Percentiles rank a stretch among this genome's conserved stretches.
Evolutionary conservation across 2,329 filamentous ascomycete species (phyloP).

Genomic region (Beauveria medogensis): DNA sequence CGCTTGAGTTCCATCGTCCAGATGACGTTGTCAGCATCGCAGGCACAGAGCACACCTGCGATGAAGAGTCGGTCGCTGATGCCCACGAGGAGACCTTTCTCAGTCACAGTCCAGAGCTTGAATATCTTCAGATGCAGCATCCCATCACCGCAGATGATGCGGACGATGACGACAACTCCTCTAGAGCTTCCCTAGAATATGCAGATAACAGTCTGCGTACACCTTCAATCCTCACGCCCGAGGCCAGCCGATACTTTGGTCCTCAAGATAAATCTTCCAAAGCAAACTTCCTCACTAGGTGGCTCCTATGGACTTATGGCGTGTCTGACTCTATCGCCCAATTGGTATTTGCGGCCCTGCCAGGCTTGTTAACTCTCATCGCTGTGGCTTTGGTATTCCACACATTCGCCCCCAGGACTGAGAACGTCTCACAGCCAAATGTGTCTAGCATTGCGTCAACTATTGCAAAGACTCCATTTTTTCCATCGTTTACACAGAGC

Average conservation of each 20-base stretch:
- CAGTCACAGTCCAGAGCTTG: slow-evolving; percentile 1
- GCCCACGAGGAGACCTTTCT: slow-evolving; percentile 22
- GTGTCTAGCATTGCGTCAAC: slow-evolving; percentile 13
- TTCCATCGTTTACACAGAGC: slow-evolving; percentile 14
- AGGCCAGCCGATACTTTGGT: slow-evolving; percentile 19
- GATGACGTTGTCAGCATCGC: slow-evolving; percentile 46
- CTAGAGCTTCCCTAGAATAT: slow-evolving; percentile 37
- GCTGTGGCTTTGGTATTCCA: background rate
- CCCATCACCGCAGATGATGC: background rate
- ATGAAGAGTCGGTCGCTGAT: slow-evolving; percentile 32
- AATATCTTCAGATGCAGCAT: background rate
- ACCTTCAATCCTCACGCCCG: slow-evolving; percentile 32
- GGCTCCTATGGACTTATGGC: background rate
- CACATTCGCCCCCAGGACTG: background rate
- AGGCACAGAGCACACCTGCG: slow-evolving; percentile 40
- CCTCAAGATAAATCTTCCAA: background rate
- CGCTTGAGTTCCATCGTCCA: slow-evolving; percentile 38
- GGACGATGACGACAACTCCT: slow-evolving; percentile 18
- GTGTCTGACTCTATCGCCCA: background rate
- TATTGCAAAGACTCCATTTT: slow-evolving; percentile 6
- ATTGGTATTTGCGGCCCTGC: background rate
- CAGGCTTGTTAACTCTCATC: background rate
- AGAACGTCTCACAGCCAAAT: background rate
- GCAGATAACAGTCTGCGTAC: slow-evolving; percentile 39
- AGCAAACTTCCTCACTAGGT: background rate